phyloP scores from a whole-genome alignment of 805 yeast genomes.

The Candida ovalis region DNA sequence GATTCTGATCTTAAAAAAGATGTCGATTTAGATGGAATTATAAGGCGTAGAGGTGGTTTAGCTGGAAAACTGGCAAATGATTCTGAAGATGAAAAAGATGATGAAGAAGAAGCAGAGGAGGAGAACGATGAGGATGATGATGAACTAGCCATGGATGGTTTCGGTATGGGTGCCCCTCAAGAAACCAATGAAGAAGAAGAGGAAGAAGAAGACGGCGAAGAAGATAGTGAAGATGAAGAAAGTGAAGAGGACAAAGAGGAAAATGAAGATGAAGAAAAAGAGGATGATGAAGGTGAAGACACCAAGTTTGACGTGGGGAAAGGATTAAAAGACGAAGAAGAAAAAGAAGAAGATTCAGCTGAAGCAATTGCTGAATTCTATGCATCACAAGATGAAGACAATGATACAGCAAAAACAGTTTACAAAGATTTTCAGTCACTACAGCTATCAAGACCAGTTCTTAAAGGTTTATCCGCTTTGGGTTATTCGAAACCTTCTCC shows the following conservation, averaged over 20 bases:
- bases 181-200: conserved; percentile 30
- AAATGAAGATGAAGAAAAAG: conserved; percentile 29
- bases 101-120: conserved; percentile 26
- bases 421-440: conserved; percentile 72
- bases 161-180: conserved; percentile 34
- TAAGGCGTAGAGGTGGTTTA: conserved; percentile 78
- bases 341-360: conserved; percentile 58
- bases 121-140: conserved; percentile 31
- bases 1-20: conserved; percentile 38
- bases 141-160: conserved; percentile 40
- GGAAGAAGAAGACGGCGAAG: conserved; percentile 21
- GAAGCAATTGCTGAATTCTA: conserved; percentile 82
- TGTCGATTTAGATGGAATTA: conserved; percentile 85
- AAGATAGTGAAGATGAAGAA: conserved; percentile 27
- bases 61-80: conserved; percentile 29
- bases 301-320: conserved; percentile 32
- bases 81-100: conserved; percentile 33
- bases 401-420: conserved; percentile 35
- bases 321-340: conserved; percentile 27
- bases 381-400: conserved; percentile 55
- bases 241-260: conserved; percentile 32
- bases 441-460: conserved; percentile 83
- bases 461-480: conserved; percentile 74
- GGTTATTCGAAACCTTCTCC: conserved; percentile 92
- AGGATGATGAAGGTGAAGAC: conserved; percentile 14